These are phyloP conservation scores for Solanum aculeatissimum DNA, from an alignment of 305 asterid species.

Conservation along the genomic window DNA sequence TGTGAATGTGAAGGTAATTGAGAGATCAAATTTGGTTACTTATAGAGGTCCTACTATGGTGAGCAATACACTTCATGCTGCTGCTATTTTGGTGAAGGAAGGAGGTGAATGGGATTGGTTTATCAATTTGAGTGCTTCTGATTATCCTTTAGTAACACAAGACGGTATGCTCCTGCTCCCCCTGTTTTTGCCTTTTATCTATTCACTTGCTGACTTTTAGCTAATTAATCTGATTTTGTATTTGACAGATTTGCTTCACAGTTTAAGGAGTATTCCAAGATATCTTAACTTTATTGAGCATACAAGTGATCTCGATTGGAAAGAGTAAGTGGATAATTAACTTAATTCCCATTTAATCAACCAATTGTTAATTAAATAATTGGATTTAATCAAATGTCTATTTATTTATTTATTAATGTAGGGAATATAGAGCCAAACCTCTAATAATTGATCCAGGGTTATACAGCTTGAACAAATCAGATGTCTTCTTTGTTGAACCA, in stretches of 20 bases:
- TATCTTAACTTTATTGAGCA: slow-evolving; percentile 59
- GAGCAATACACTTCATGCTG: slow-evolving; percentile 56
- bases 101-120: slow-evolving; percentile 69
- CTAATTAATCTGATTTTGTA: neutral
- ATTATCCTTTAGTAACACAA: slow-evolving; percentile 62
- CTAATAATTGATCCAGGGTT: slow-evolving; percentile 66
- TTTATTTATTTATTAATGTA: neutral
- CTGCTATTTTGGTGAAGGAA: slow-evolving; percentile 44
- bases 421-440: slow-evolving; percentile 55
- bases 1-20: slow-evolving; percentile 37
- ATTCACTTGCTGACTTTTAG: neutral
- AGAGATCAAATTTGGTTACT: slow-evolving; percentile 51
- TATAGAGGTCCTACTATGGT: slow-evolving; percentile 77
- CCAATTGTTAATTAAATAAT: neutral
- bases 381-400: neutral
- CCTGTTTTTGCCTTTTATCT: neutral
- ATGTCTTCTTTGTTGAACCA: slow-evolving; percentile 35
- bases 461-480: slow-evolving; percentile 44
- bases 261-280: slow-evolving; percentile 39
- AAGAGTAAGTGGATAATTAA: slow-evolving; percentile 32
- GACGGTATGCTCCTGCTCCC: neutral
- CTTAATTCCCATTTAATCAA: neutral
- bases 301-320: slow-evolving; percentile 64
- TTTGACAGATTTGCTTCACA: slow-evolving; percentile 42
- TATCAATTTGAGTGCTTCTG: slow-evolving; percentile 26